These are phyloP conservation scores for Pythium insidiosum DNA, from an alignment of 352 stramenopile species.

Conservation along the genomic window DNA sequence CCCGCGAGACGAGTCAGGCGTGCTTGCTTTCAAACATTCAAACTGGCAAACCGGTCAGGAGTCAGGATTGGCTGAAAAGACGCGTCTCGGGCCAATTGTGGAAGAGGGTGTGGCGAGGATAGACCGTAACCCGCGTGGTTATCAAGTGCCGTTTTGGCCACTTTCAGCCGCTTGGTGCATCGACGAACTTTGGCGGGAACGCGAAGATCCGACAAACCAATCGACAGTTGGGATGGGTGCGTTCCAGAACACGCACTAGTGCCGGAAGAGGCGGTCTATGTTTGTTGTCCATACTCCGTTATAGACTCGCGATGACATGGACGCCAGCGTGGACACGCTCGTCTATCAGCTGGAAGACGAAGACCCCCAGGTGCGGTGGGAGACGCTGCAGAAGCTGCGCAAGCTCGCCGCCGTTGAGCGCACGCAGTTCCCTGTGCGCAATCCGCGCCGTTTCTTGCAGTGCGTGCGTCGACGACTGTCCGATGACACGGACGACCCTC, in stretches of 20 bases:
- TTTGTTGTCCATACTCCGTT: too few species aligned
- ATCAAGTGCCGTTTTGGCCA: too few species aligned
- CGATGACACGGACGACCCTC: slow-evolving; percentile 25
- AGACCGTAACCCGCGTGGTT: too few species aligned
- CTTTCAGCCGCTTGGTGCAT: too few species aligned
- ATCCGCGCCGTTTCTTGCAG: slow-evolving; percentile 62
- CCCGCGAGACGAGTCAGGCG: background rate
- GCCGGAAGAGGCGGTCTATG: too few species aligned
- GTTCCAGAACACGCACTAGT: too few species aligned
- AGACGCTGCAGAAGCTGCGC: slow-evolving; percentile 54
- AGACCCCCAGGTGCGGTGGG: slow-evolving; percentile 34
- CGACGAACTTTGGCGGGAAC: too few species aligned
- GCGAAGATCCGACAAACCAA: too few species aligned
- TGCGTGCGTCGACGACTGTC: slow-evolving; percentile 50
- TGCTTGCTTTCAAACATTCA: slow-evolving; percentile 20
- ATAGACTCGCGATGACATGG: too few species aligned
- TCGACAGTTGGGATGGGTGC: too few species aligned
- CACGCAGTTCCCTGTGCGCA: slow-evolving; percentile 60
- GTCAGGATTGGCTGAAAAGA: slow-evolving; percentile 9
- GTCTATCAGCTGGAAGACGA: slow-evolving; percentile 80
- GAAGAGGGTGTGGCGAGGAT: too few species aligned
- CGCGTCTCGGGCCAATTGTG: too few species aligned
- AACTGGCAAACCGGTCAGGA: slow-evolving; percentile 2
- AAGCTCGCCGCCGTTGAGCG: slow-evolving; percentile 56
- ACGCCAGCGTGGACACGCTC: slow-evolving; percentile 48